phyloP scores from a whole-genome alignment of 192 early-diverging fungal species.

The Diversispora eburnea region DNA sequence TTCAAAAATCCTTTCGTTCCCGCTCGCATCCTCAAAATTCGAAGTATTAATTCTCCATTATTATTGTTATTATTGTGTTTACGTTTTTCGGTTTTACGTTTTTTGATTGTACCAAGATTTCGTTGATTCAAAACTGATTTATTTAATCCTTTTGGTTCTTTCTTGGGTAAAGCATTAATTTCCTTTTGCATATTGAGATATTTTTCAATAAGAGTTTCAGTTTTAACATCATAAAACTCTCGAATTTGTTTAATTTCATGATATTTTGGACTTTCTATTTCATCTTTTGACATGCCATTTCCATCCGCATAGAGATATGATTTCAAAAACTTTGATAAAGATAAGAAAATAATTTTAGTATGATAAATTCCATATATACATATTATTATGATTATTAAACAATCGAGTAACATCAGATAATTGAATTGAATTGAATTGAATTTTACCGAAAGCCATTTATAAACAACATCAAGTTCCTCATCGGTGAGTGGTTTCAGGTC shows the following conservation, averaged over 20 bases:
- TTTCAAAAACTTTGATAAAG: slow-evolving; percentile 55
- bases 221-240: slow-evolving; percentile 64
- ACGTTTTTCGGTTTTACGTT: slow-evolving; percentile 21
- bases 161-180: background rate
- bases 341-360: background rate
- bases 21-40: slow-evolving; percentile 27
- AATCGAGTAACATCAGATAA: background rate
- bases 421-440: background rate
- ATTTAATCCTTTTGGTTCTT: background rate
- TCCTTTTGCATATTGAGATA: slow-evolving; percentile 35
- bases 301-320: slow-evolving; percentile 69
- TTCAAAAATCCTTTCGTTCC: slow-evolving; percentile 27
- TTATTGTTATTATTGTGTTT: background rate
- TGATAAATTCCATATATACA: no score
- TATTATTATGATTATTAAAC: slow-evolving; percentile 1
- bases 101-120: slow-evolving; percentile 21
- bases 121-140: slow-evolving; percentile 27
- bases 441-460: slow-evolving; percentile 62
- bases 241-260: slow-evolving; percentile 59
- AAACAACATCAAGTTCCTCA: slow-evolving; percentile 61
- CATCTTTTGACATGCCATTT: slow-evolving; percentile 61
- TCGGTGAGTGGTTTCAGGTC: slow-evolving; percentile 61
- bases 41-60: slow-evolving; percentile 25
- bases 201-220: slow-evolving; percentile 58
- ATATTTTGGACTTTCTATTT: slow-evolving; percentile 63